Conservation (phyloP, 2,329 filamentous ascomycete genomes). For the Neopestalotiopsis sp. region DNA sequence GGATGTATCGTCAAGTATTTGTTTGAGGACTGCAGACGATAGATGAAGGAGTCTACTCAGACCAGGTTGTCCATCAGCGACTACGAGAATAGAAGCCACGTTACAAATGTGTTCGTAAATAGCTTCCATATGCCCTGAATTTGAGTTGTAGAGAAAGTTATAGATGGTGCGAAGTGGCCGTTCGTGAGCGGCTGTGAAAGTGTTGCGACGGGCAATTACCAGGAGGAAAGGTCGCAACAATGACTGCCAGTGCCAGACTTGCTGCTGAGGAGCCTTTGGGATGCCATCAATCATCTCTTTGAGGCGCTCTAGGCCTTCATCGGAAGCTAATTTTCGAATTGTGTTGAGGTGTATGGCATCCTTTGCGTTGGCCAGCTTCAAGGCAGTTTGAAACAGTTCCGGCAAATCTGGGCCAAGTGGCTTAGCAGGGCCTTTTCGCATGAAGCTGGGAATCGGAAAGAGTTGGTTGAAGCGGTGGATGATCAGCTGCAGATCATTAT, state of each 20-base stretch:
- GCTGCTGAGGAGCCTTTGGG: not conserved
- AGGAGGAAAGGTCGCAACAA: not conserved
- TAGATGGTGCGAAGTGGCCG: not conserved
- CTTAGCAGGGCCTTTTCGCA: not conserved
- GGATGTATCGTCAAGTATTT: not conserved
- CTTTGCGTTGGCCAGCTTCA: not conserved
- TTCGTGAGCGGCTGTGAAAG: not conserved
- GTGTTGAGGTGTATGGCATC: not conserved
- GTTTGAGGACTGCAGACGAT: not conserved
- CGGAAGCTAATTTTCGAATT: not conserved
- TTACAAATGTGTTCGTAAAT: not conserved
- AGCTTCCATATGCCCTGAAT: not conserved
- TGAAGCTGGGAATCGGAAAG: constrained; percentile 3
- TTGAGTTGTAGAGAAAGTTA: not conserved
- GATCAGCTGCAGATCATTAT: not conserved
- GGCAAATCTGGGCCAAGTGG: not conserved
- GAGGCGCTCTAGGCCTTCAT: constrained; percentile 12
- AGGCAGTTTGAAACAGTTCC: constrained; percentile 9
- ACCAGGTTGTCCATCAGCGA: not conserved
- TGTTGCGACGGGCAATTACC: not conserved
- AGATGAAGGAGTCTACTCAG: not conserved
- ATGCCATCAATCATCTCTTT: constrained; percentile 1
- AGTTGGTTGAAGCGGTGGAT: constrained; percentile 13
- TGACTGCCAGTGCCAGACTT: not conserved
- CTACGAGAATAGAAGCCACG: not conserved